Percentiles rank a stretch among this genome's conserved stretches.
Conservation (phyloP, 345 rosid genomes). For the Trapa incisa region DNA sequence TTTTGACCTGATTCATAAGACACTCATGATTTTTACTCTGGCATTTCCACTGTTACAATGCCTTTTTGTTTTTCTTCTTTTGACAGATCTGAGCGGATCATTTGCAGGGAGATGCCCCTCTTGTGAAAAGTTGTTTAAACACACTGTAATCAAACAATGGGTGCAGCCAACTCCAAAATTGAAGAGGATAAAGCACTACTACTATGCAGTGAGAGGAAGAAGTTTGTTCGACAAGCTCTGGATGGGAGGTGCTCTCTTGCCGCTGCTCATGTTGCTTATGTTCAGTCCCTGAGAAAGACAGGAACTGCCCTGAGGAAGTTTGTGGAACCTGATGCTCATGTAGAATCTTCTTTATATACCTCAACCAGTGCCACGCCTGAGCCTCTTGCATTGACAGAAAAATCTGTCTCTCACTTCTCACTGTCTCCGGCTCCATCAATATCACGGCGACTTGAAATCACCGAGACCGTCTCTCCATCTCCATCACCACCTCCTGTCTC, state of each 20-base stretch:
- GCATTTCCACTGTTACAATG: neutral
- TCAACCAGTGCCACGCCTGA: slow-evolving; percentile 73
- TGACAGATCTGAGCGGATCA: neutral
- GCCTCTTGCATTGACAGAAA: slow-evolving; percentile 46
- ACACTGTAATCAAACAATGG: slow-evolving; percentile 31
- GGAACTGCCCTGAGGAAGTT: slow-evolving; percentile 67
- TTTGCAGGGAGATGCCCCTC: slow-evolving; percentile 1
- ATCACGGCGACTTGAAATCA: slow-evolving; percentile 36
- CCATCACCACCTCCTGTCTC: slow-evolving; percentile 45
- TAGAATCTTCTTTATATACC: slow-evolving; percentile 65
- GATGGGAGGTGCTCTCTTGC: slow-evolving; percentile 87
- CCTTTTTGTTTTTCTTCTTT: neutral
- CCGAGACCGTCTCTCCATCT: slow-evolving; percentile 52
- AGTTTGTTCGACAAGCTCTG: slow-evolving; percentile 72
- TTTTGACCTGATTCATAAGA: neutral
- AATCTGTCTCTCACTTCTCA: slow-evolving; percentile 48
- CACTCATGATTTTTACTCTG: neutral
- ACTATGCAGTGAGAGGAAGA: slow-evolving; percentile 84
- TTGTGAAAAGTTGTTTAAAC: slow-evolving; percentile 4
- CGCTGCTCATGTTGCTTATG: slow-evolving; percentile 58
- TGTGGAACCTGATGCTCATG: slow-evolving; percentile 65
- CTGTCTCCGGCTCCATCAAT: slow-evolving; percentile 41
- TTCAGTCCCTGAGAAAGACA: slow-evolving; percentile 56
- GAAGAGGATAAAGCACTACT: slow-evolving; percentile 83
- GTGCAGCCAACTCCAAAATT: slow-evolving; percentile 50